Evolutionary conservation across 2,329 filamentous ascomycete species (phyloP), one percentile per base, ranked within the genome.

Genomic region (Colletotrichum shisoi): DNA sequence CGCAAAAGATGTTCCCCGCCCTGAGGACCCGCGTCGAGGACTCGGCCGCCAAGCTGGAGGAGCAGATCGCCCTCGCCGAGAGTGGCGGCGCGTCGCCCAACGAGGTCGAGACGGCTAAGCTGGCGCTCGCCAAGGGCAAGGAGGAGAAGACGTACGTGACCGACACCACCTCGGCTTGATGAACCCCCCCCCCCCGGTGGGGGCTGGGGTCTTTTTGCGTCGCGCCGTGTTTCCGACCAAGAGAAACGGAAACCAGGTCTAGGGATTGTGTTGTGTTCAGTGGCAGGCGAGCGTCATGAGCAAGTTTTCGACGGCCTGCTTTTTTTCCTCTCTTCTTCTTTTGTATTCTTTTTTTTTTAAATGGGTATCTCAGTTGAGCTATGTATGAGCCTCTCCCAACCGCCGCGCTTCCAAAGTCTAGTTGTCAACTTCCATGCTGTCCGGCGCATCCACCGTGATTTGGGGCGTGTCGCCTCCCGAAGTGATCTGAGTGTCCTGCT

Each of bases 1-100:
- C 95, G 9, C 91, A 91, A 76, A 91, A 89, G 63, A 87, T 98
- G 34, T 91, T 98, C 73, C 89, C 84, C 2, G 87, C 87, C 1
- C 80, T 98, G 71, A 86, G 85, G 72, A 77, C 86, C 74, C 90
- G 92, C 74, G 93, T 97, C 72, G 79, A 79, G 52, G 87, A 90
- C 63, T 90, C 93, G 1, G 81, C 94, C 46, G 82, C 85, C 64
- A 92, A 89, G 75, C 82, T 97, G 56, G 88, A 96, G 79, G 86
- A 90, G 71, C 84, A 92, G 77, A 82, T 97, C 72, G 91, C 93
- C 72, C 81, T 86, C n/a, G 79, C 79, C 34, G 86, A 83, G 72
- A 80, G 81, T 70, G 80, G 79, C 62, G 81, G 78, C 13, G 80
- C 75, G 1, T 74, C 77, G 0, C 73, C 80, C 27, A 82, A 80